These are phyloP conservation scores for Suhomyces sp. DNA, from an alignment of 805 yeast genomes.

Conservation along the genomic window DNA sequence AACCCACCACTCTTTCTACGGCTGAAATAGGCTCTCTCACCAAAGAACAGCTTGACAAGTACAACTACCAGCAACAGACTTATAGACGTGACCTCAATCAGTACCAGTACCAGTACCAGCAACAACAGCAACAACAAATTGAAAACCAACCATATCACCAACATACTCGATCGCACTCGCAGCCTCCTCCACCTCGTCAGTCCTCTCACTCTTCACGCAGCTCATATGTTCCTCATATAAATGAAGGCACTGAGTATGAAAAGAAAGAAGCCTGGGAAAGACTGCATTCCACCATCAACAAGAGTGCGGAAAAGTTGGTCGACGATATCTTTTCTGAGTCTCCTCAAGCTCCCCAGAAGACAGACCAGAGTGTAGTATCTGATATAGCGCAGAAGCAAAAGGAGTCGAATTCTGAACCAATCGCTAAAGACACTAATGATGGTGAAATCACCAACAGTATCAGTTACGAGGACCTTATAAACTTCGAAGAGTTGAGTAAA, in stretches of 20 bases:
- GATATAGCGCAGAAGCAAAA: constrained; percentile 6
- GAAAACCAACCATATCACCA: background rate
- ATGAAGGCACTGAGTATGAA: constrained; percentile 18
- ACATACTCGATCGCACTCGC: background rate
- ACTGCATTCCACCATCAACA: constrained; percentile 20
- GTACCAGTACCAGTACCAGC: constrained; percentile 6
- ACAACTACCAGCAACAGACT: constrained; percentile 18
- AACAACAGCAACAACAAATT: constrained; percentile 4
- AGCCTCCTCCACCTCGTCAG: background rate
- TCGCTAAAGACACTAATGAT: background rate
- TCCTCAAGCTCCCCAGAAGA: constrained; percentile 6
- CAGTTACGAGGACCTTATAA: background rate
- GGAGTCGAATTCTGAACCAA: background rate
- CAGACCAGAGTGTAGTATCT: constrained; percentile 20
- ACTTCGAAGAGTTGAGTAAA: background rate
- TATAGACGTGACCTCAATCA: constrained; percentile 18
- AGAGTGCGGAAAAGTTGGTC: constrained; percentile 34
- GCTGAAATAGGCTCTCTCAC: constrained; percentile 13
- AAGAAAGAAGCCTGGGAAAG: constrained; percentile 40
- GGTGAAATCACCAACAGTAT: background rate
- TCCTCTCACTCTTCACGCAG: background rate
- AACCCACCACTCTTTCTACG: constrained; percentile 14
- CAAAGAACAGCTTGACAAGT: constrained; percentile 22
- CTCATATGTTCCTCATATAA: background rate
- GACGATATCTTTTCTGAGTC: constrained; percentile 38